phyloP scores from a whole-genome alignment of 441 rosid species.

The Syzygium malaccense region DNA sequence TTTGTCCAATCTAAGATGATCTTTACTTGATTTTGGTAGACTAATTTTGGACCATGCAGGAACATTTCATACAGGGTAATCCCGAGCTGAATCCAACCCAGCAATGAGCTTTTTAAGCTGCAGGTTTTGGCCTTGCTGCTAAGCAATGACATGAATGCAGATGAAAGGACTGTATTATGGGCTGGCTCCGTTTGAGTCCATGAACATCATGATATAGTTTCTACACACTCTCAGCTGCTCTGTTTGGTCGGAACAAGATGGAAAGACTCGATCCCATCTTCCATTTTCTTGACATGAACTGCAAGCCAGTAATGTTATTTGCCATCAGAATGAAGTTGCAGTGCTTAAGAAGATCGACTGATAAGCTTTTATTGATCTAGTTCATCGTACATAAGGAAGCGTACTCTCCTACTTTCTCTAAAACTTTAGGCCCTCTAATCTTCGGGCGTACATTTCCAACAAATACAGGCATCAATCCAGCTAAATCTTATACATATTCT shows the following conservation, averaged over 20 bases:
- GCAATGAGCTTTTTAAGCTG: not conserved
- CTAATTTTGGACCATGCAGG: not conserved
- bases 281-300: not conserved
- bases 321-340: not conserved
- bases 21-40: not conserved
- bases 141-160: not conserved
- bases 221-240: not conserved
- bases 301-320: not conserved
- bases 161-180: not conserved
- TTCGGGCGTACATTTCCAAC: not conserved
- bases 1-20: not conserved
- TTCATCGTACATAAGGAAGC: not conserved
- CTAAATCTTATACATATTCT: not conserved
- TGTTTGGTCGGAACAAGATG: not conserved
- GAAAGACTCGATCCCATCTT: not conserved
- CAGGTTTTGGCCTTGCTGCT: not conserved
- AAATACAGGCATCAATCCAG: not conserved
- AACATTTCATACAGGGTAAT: not conserved
- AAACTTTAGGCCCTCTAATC: not conserved
- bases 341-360: not conserved
- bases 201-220: not conserved
- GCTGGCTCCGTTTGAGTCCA: not conserved
- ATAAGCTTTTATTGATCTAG: not conserved
- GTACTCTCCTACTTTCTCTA: not conserved
- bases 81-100: not conserved